phyloP scores from a whole-genome alignment of 2,329 filamentous ascomycete genomes.

The Rasamsonia emersonii region DNA sequence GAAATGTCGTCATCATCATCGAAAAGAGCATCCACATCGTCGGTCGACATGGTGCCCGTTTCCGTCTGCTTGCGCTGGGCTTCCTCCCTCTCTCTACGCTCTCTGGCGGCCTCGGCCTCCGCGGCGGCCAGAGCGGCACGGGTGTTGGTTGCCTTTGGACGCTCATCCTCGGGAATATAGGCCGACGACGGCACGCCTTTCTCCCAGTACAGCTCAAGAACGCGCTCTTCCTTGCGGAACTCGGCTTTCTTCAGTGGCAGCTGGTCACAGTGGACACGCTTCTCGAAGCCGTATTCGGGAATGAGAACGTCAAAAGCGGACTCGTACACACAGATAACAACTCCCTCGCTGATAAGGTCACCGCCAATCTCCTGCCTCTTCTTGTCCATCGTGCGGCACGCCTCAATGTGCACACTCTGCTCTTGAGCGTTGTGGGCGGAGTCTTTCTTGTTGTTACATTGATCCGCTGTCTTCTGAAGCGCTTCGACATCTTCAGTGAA shows the following conservation, averaged over 20 bases:
- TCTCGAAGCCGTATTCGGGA: constrained; percentile 97
- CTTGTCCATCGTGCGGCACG: constrained; percentile 92
- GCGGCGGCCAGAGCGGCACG: constrained; percentile 66
- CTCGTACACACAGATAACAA: constrained; percentile 95
- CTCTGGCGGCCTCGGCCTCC: constrained; percentile 77
- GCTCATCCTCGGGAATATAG: constrained; percentile 93
- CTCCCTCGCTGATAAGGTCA: constrained; percentile 89
- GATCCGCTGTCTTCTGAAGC: constrained; percentile 83
- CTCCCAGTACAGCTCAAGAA: constrained; percentile 98
- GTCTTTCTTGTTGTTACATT: constrained; percentile 98
- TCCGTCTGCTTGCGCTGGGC: constrained; percentile 88
- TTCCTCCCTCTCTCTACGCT: constrained; percentile 80
- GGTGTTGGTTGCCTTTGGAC: constrained; percentile 72
- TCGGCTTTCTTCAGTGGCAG: constrained; percentile 97
- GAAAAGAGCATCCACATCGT: constrained; percentile 91
- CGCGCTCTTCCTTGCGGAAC: constrained; percentile 89
- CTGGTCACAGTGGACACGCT: constrained; percentile 98
- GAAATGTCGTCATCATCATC: constrained; percentile 84
- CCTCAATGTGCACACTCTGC: constrained; percentile 97
- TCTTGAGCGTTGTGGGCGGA: constrained; percentile 95
- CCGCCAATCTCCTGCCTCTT: constrained; percentile 77
- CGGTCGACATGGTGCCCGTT: constrained; percentile 85
- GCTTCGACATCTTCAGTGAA: constrained; percentile 84
- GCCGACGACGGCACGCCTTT: constrained; percentile 95
- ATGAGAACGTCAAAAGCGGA: constrained; percentile 98